These are phyloP conservation scores for Monascus purpureus DNA, from an alignment of 495 filamentous ascomycete species.

Conservation along the genomic window DNA sequence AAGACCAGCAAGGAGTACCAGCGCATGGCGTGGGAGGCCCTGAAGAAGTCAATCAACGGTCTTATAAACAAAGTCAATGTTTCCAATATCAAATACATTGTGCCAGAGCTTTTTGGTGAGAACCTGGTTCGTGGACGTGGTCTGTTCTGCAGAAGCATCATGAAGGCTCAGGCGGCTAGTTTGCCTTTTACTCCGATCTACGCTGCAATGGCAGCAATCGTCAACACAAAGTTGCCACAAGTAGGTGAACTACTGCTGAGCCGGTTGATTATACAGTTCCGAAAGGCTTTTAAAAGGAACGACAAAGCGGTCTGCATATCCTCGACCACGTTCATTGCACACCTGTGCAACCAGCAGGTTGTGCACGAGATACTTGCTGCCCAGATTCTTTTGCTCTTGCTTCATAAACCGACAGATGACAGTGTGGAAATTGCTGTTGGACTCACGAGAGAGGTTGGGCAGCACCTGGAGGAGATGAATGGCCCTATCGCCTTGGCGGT, in stretches of 20 bases:
- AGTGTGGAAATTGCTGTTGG: conserved; percentile 96
- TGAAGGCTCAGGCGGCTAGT: conserved; percentile 95
- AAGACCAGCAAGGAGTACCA: conserved; percentile 95
- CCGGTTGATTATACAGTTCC: conserved; percentile 79
- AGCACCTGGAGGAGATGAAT: conserved; percentile 91
- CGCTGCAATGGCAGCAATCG: conserved; percentile 86
- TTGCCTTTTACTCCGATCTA: conserved; percentile 93
- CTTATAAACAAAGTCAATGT: conserved; percentile 98
- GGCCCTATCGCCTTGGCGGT: conserved; percentile 70
- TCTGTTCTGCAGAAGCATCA: conserved; percentile 85
- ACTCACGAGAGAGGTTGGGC: conserved; percentile 77
- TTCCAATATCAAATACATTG: conserved; percentile 93
- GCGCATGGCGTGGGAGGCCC: conserved; percentile 95
- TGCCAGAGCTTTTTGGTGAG: conserved; percentile 88
- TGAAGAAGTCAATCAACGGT: conserved; percentile 98
- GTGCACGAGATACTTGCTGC: conserved; percentile 86
- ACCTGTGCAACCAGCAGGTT: conserved; percentile 89
- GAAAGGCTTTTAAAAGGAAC: conserved; percentile 90
- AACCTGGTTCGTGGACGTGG: conserved; percentile 85
- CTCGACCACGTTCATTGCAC: conserved; percentile 85
- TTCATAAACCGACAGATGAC: conserved; percentile 92
- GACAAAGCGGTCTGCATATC: conserved; percentile 91
- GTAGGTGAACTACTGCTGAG: conserved; percentile 85
- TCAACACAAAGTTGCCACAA: conserved; percentile 92
- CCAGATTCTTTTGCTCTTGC: conserved; percentile 74